Conservation (phyloP, 2,329 filamentous ascomycete genomes). For the Colletotrichum echinochloae region DNA sequence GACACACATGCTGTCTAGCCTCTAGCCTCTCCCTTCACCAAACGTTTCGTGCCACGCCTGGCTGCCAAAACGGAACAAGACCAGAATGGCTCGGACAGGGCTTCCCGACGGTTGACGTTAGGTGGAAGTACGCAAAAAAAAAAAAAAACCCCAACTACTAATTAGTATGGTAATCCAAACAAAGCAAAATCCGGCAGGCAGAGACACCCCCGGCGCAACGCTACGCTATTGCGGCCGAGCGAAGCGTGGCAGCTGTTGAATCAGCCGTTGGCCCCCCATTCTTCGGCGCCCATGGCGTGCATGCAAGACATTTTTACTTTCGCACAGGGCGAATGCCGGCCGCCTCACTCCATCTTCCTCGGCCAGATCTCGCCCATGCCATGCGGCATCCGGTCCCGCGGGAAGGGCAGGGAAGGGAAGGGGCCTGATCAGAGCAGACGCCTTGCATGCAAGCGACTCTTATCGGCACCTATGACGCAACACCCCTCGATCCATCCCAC, state of each 20-base stretch:
- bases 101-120: background rate
- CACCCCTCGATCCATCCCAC: constrained; percentile 29
- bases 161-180: no score
- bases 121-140: constrained; percentile 1
- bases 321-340: constrained; percentile 26
- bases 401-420: constrained; percentile 23
- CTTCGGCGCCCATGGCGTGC: constrained; percentile 16
- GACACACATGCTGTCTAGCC: constrained; percentile 5
- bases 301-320: constrained; percentile 20
- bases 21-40: constrained; percentile 3
- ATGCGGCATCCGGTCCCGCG: constrained; percentile 25
- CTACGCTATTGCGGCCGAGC: constrained; percentile 17
- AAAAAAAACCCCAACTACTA: no score
- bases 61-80: background rate
- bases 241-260: constrained; percentile 19
- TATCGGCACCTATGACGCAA: constrained; percentile 41
- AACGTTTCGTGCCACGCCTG: background rate
- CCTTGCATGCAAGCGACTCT: constrained; percentile 38
- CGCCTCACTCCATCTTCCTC: constrained; percentile 3
- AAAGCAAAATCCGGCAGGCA: background rate
- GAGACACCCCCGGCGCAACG: background rate
- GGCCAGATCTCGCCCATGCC: constrained; percentile 7
- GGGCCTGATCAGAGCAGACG: constrained; percentile 8
- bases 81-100: constrained; percentile 10
- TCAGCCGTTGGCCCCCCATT: constrained; percentile 21